Conservation (phyloP, 2,329 filamentous ascomycete genomes). For the Trichoderma lentiforme region DNA sequence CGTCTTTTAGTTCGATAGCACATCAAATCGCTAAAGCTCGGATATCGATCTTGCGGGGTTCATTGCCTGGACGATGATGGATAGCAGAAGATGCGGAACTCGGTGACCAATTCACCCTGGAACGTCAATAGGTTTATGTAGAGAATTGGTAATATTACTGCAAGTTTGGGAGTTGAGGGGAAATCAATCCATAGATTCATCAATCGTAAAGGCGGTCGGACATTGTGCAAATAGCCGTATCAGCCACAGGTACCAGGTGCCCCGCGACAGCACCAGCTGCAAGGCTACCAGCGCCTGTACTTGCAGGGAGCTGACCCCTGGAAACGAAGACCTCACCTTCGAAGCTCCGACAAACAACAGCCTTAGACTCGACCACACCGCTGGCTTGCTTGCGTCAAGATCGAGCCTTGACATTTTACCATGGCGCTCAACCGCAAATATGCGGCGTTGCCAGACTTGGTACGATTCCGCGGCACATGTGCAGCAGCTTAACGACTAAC, state of each 20-base stretch:
- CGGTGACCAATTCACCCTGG: not conserved
- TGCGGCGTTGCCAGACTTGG: constrained; percentile 74
- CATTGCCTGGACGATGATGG: not conserved
- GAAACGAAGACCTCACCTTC: not conserved
- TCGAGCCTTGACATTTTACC: not conserved
- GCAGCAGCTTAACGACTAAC: constrained; percentile 12
- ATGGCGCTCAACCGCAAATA: constrained; percentile 83
- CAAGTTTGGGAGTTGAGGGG: not conserved
- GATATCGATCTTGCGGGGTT: constrained; percentile 9
- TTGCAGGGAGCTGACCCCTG: constrained; percentile 5
- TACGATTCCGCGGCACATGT: constrained; percentile 36
- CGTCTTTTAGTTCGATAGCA: not conserved
- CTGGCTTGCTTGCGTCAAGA: not conserved
- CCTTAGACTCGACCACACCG: not conserved
- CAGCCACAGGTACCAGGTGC: not conserved
- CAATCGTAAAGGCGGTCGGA: not conserved
- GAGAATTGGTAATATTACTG: not conserved
- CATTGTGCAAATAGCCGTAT: not conserved
- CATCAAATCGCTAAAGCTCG: constrained; percentile 7
- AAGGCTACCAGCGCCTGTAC: not conserved
- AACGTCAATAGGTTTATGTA: not conserved
- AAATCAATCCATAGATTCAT: not conserved
- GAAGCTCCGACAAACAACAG: not conserved
- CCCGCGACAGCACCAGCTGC: not conserved
- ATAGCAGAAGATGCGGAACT: not conserved